Percentiles rank a stretch among this genome's conserved stretches.
Evolutionary conservation across 2,329 filamentous ascomycete genomes (phyloP).

Genomic region (Ascochyta viciae-villosae): DNA sequence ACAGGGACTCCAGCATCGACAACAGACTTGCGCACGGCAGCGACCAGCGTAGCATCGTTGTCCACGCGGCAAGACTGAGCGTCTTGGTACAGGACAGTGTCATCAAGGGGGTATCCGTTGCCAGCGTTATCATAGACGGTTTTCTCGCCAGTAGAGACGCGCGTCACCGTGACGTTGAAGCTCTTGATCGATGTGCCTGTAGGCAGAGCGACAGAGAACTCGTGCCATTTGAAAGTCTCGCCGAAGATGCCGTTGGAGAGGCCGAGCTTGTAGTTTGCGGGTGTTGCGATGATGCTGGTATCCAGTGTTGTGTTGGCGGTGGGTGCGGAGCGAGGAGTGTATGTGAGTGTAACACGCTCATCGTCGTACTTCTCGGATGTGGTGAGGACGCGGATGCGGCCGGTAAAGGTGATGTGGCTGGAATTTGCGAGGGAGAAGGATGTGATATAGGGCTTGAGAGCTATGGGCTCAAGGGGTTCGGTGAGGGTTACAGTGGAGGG

Average conservation of each 20-base stretch:
- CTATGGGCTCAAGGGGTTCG: slow-evolving; percentile 26
- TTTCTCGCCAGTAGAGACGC: slow-evolving; percentile 4
- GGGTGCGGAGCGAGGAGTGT: not conserved
- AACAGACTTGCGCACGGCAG: slow-evolving; percentile 10
- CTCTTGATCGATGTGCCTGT: slow-evolving; percentile 4
- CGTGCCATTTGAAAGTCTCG: slow-evolving; percentile 14
- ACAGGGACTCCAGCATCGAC: slow-evolving; percentile 1
- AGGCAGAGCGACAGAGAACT: slow-evolving; percentile 9
- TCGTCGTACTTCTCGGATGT: slow-evolving; percentile 2
- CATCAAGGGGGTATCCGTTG: slow-evolving; percentile 5
- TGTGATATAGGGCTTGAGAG: slow-evolving; percentile 28
- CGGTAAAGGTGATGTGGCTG: slow-evolving; percentile 23
- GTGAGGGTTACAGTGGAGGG: slow-evolving; percentile 27
- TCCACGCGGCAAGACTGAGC: slow-evolving; percentile 7
- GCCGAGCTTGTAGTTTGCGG: slow-evolving; percentile 1
- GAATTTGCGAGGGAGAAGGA: slow-evolving; percentile 16
- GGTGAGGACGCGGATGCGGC: slow-evolving; percentile 26
- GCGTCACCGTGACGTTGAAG: slow-evolving; percentile 8
- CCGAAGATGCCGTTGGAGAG: slow-evolving; percentile 6
- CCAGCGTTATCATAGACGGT: slow-evolving; percentile 10
- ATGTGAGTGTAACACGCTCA: slow-evolving; percentile 8
- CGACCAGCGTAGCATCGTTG: slow-evolving; percentile 3
- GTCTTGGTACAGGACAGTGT: slow-evolving; percentile 9
- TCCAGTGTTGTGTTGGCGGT: slow-evolving; percentile 5
- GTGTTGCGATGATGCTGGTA: slow-evolving; percentile 2